Evolutionary conservation across 2,329 filamentous ascomycete genomes (phyloP), one percentile per base, ranked within the genome.

Genomic region (Rhinocladiella mackenziei): DNA sequence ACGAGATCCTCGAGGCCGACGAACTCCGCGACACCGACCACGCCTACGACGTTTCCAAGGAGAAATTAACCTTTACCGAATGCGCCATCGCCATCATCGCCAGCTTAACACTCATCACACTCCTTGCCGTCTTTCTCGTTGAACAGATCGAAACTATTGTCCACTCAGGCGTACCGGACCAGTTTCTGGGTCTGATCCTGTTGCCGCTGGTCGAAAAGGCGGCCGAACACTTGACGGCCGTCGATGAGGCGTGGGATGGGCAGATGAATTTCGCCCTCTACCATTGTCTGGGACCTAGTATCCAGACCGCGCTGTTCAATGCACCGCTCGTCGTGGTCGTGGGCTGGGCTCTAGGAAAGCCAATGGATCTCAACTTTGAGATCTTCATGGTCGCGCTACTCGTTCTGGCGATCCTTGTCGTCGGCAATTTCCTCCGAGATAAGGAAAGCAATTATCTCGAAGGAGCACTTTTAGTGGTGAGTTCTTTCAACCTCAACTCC

Each of bases 401-500:
- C 6, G 80, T 96, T 44, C 74, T 96, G 17, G 80, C 86, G 19
- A 91, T 95, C 57, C 72, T 96, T 29, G 87, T 89, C 0, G 86
- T 94, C 26, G 88, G 89, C 1, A 86, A 88, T 50, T 94, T 95
- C 66, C 68, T 96, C 42, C 75, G 88, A 37, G 89, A 96, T 61
- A 81, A 86, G 55, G 91, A 91, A 72, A 87, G 81, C 50, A 94
- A 95, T 61, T 96, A 94, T 59, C 76, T 96, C 3, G 89, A 96
- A 64, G 89, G 89, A 2, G 77, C 80, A 17, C 74, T 96, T 13
- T 86, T 87, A 54, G 78, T 95, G 13, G 75, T 85, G 33, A 18
- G 53, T 48, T 8, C 19, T 10, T 18, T 29, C 11, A 8, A 5
- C n/a, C n/a, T n/a, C n/a, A n/a, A n/a, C n/a, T n/a, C n/a, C n/a